Percentiles rank a stretch among this genome's conserved stretches.
Conservation (phyloP, 805 yeast genomes). For the Metschnikowia koreensis region DNA sequence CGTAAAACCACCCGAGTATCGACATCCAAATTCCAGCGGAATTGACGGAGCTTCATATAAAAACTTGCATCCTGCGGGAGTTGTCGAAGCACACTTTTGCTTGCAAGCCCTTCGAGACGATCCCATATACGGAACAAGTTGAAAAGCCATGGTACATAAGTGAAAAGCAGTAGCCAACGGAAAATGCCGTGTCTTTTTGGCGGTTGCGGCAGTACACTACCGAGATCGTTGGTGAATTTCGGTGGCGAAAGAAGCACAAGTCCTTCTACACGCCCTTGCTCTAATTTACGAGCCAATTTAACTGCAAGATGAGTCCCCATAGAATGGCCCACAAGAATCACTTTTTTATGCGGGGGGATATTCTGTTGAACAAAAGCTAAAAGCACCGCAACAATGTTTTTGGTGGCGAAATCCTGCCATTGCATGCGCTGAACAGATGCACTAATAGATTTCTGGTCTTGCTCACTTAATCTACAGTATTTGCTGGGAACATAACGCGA, state of each 20-base stretch:
- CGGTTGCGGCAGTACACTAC: not conserved
- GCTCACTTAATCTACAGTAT: conserved; percentile 21
- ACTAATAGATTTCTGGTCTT: conserved; percentile 34
- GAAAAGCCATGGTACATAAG: conserved; percentile 46
- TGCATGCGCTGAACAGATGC: conserved; percentile 28
- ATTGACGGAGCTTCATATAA: conserved; percentile 52
- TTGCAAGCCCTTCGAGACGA: conserved; percentile 59
- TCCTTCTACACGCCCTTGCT: conserved; percentile 43
- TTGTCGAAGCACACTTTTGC: conserved; percentile 60
- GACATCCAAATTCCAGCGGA: conserved; percentile 70
- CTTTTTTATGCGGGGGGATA: conserved; percentile 39
- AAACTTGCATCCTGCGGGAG: conserved; percentile 31
- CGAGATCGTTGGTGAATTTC: not conserved
- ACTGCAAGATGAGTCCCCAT: conserved; percentile 64
- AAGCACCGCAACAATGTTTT: conserved; percentile 40
- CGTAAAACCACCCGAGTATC: conserved; percentile 52
- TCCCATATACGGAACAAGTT: conserved; percentile 57
- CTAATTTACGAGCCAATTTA: conserved; percentile 42
- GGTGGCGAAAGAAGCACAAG: conserved; percentile 54
- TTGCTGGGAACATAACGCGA: conserved; percentile 25
- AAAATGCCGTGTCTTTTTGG: not conserved
- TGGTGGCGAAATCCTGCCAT: conserved; percentile 43
- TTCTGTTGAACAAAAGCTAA: conserved; percentile 35
- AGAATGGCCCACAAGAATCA: conserved; percentile 65
- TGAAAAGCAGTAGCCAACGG: conserved; percentile 29